phyloP scores from a whole-genome alignment of 257 asterid genomes.

The Datura wrightii region DNA sequence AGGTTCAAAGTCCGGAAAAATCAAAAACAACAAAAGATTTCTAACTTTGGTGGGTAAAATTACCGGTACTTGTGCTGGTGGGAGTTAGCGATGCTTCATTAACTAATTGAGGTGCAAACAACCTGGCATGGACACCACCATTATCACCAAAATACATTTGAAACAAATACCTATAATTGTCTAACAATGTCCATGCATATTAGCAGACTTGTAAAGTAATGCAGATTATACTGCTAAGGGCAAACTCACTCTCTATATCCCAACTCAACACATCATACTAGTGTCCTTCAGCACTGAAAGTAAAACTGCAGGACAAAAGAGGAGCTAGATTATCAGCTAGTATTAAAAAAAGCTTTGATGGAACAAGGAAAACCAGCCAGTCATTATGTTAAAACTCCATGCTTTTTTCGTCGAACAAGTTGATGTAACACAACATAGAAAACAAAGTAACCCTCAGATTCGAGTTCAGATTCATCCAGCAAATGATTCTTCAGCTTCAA shows the following conservation, averaged over 20 bases:
- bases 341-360: not conserved
- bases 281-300: not conserved
- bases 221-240: not conserved
- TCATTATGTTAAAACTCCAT: not conserved
- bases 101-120: not conserved
- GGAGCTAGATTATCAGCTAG: not conserved
- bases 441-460: not conserved
- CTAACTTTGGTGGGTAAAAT: not conserved
- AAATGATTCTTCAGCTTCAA: not conserved
- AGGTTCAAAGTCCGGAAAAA: not conserved
- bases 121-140: not conserved
- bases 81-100: not conserved
- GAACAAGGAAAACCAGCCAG: constrained; percentile 10
- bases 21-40: not conserved
- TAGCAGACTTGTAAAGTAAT: not conserved
- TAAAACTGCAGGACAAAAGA: not conserved
- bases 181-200: not conserved
- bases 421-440: not conserved
- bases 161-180: not conserved
- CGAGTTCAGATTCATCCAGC: not conserved
- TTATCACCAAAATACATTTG: not conserved
- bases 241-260: not conserved
- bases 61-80: not conserved
- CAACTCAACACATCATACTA: not conserved
- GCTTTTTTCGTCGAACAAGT: not conserved